Percentiles rank a stretch among this genome's conserved stretches.
Evolutionary conservation across 805 yeast genomes (phyloP).

Genomic region (Cyberlindnera bimundalis): DNA sequence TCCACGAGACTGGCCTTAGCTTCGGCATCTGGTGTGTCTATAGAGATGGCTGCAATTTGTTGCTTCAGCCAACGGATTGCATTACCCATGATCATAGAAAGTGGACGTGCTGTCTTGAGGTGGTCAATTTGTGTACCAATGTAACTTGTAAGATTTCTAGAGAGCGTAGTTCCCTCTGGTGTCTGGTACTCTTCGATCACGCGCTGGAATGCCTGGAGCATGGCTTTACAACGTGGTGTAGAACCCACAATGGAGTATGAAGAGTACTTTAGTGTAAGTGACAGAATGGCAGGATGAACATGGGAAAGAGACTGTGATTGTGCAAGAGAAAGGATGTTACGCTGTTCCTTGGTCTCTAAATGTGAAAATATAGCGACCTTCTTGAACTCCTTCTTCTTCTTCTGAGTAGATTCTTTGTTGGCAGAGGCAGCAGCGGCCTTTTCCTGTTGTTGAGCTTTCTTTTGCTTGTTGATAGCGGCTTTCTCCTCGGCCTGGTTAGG

Average conservation of each 20-base stretch:
- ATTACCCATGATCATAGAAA: slow-evolving; percentile 94
- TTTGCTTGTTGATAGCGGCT: slow-evolving; percentile 33
- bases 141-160: slow-evolving; percentile 85
- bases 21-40: slow-evolving; percentile 52
- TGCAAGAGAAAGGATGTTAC: slow-evolving; percentile 38
- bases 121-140: slow-evolving; percentile 91
- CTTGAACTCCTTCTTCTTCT: slow-evolving; percentile 40
- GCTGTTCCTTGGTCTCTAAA: slow-evolving; percentile 74
- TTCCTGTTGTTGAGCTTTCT: slow-evolving; percentile 38
- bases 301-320: slow-evolving; percentile 29
- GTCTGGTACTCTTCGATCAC: slow-evolving; percentile 80
- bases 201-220: slow-evolving; percentile 78
- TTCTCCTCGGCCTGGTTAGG: slow-evolving; percentile 36
- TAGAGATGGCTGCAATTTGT: slow-evolving; percentile 77
- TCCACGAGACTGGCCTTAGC: slow-evolving; percentile 65
- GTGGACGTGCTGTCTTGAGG: slow-evolving; percentile 84
- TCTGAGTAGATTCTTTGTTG: not conserved
- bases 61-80: slow-evolving; percentile 97
- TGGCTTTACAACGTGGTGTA: slow-evolving; percentile 75
- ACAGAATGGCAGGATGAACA: slow-evolving; percentile 84
- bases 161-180: slow-evolving; percentile 79
- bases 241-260: slow-evolving; percentile 89
- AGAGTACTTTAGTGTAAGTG: slow-evolving; percentile 75
- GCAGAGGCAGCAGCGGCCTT: slow-evolving; percentile 21
- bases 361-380: slow-evolving; percentile 68